Evolutionary conservation across 2,329 filamentous ascomycete genomes (phyloP).

Genomic region (Penicillium brasilianum): DNA sequence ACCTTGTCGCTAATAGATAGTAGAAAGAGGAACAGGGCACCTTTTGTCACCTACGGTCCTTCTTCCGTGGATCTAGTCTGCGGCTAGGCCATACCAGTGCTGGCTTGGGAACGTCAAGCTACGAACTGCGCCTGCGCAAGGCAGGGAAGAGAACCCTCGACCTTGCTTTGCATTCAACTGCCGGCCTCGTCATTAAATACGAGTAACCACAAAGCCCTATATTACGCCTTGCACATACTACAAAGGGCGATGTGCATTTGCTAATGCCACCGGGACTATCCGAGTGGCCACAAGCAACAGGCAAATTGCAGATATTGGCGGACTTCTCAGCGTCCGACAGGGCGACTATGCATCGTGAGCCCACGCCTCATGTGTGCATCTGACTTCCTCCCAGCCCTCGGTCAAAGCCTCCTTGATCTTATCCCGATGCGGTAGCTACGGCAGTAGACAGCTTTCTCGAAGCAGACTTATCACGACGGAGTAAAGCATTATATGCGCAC

Average conservation of each 20-base stretch:
- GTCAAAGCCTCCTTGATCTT: background rate
- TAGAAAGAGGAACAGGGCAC: constrained; percentile 59
- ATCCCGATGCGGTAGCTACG: background rate
- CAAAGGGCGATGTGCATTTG: constrained; percentile 72
- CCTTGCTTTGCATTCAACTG: background rate
- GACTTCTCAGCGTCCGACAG: constrained; percentile 71
- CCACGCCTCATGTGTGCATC: constrained; percentile 13
- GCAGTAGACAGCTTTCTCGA: constrained; percentile 3
- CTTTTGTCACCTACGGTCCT: constrained; percentile 34
- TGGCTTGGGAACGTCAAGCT: constrained; percentile 12
- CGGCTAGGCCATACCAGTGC: background rate
- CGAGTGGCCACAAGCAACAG: constrained; percentile 62
- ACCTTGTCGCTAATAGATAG: constrained; percentile 51
- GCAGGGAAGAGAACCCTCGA: background rate
- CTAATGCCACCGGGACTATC: constrained; percentile 76
- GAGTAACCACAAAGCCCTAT: constrained; percentile 19
- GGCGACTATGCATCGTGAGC: constrained; percentile 18
- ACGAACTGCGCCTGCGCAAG: constrained; percentile 8
- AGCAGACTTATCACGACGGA: constrained; percentile 3
- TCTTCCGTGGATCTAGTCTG: constrained; percentile 28
- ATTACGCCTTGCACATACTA: constrained; percentile 34
- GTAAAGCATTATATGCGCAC: constrained; percentile 6
- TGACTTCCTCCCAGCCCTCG: constrained; percentile 13
- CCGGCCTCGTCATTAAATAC: constrained; percentile 6
- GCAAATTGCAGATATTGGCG: constrained; percentile 75